Evolutionary conservation across 768 basidiomycete species (phyloP), one percentile per base, ranked within the genome.

Genomic region (Russula virescens): DNA sequence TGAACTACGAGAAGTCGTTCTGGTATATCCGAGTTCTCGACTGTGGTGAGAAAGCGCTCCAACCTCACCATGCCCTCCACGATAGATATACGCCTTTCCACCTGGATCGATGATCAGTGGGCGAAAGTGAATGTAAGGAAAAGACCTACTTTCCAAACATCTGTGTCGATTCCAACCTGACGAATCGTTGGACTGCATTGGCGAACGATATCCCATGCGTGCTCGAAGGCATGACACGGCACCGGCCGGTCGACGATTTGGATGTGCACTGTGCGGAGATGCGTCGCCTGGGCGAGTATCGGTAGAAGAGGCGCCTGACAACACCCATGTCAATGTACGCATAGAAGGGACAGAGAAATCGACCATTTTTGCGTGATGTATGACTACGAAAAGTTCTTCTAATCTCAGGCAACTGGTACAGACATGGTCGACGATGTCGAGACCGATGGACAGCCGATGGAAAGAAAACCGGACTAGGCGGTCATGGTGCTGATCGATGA

Each of bases 101-200:
- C 63, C 63, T 64, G 35, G n/a, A 51, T 38, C 23, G 9, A 53
- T n/a, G 2, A 19, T 54, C 8, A 42, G 19, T 9, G 42, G 18
- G 25, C 10, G 23, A 19, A 10, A 13, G 21, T 10, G 6, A 31
- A 43, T 31, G 31, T 31, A 31, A 31, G 35, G 13, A 35, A 14
- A 25, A 53, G 77, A 38, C 61, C 70, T 61, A 88, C 89, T 79
- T 87, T 81, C 84, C 86, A 89, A 1, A 88, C 88, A 42, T 75
- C 76, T 0, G 84, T 82, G 69, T 85, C 85, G 66, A 83, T 85
- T 5, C 90, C 89, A 65, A 91, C 80, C 61, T 85, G 83, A 23
- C 71, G 71, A 45, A 91, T 73, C 4, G 77, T 80, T 10, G 81
- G 68, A 38, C 78, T 76, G 69, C 86, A 87, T 23, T 75, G 73